Conservation (phyloP, 2,329 filamentous ascomycete genomes). For the Colletotrichum sp. region DNA sequence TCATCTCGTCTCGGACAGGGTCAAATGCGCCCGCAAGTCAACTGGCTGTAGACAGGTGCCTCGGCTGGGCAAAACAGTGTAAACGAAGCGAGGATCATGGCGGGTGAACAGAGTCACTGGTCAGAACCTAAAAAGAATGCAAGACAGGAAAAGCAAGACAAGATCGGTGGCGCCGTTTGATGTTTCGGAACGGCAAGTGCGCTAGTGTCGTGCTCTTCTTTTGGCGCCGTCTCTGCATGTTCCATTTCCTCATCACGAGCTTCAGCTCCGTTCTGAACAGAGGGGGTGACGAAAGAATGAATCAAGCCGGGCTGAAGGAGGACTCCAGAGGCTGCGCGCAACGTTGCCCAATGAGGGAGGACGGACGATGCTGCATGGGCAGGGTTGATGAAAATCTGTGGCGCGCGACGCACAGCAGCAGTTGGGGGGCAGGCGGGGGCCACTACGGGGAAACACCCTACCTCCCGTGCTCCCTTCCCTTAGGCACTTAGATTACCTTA, state of each 20-base stretch:
- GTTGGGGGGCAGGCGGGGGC: neutral
- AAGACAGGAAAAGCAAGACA: neutral
- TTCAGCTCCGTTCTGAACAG: neutral
- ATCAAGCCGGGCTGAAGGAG: neutral
- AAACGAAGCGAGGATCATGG: neutral
- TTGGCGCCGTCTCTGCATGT: neutral
- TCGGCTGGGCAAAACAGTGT: neutral
- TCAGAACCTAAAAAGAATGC: neutral
- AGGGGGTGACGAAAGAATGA: neutral
- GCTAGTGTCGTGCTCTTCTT: neutral
- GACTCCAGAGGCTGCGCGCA: neutral
- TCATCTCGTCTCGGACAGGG: neutral
- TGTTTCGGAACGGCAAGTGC: neutral
- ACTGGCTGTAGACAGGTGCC: neutral
- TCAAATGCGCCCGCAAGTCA: neutral
- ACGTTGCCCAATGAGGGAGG: neutral
- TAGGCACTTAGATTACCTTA: neutral
- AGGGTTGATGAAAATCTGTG: neutral
- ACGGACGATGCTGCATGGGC: neutral
- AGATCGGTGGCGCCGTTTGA: slow-evolving; percentile 6
- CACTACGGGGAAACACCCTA: neutral
- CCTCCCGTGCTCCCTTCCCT: neutral
- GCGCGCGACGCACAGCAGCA: neutral
- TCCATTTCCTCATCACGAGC: neutral
- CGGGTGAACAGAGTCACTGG: neutral